Evolutionary conservation across 306 rosid genomes (phyloP).

Genomic region (Corylus americana): DNA sequence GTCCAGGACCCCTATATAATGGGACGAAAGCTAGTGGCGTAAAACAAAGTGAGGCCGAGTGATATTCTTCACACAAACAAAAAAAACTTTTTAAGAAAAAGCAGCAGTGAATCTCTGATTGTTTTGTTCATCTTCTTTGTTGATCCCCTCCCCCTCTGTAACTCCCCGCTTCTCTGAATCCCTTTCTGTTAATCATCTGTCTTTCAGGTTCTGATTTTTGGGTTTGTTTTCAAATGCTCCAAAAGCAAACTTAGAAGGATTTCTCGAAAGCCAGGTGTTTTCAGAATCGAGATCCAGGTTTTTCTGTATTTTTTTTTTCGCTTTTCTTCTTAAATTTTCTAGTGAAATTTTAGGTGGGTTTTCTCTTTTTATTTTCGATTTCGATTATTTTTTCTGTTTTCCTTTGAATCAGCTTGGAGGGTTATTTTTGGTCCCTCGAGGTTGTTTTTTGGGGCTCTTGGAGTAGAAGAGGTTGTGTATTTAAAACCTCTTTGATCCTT

Average conservation of each 20-base stretch:
- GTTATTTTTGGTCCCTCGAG: slow-evolving; percentile 72
- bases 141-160: slow-evolving; percentile 47
- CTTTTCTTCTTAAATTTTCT: neutral
- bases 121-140: neutral
- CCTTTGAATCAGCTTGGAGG: slow-evolving; percentile 51
- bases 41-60: slow-evolving; percentile 63
- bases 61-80: slow-evolving; percentile 26
- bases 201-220: slow-evolving; percentile 78
- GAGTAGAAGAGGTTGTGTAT: slow-evolving; percentile 73
- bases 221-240: slow-evolving; percentile 63
- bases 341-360: neutral
- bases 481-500: slow-evolving; percentile 60
- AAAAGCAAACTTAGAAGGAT: slow-evolving; percentile 76
- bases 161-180: slow-evolving; percentile 96
- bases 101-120: neutral
- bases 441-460: slow-evolving; percentile 24
- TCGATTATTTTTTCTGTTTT: neutral
- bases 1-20: slow-evolving; percentile 36
- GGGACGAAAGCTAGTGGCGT: neutral
- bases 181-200: slow-evolving; percentile 99
- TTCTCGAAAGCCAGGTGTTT: slow-evolving; percentile 91
- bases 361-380: neutral
- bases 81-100: neutral
- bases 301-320: slow-evolving; percentile 3
- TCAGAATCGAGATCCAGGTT: slow-evolving; percentile 98